Conservation (phyloP, 2,329 filamentous ascomycete species). For the Huntiella decipiens region DNA sequence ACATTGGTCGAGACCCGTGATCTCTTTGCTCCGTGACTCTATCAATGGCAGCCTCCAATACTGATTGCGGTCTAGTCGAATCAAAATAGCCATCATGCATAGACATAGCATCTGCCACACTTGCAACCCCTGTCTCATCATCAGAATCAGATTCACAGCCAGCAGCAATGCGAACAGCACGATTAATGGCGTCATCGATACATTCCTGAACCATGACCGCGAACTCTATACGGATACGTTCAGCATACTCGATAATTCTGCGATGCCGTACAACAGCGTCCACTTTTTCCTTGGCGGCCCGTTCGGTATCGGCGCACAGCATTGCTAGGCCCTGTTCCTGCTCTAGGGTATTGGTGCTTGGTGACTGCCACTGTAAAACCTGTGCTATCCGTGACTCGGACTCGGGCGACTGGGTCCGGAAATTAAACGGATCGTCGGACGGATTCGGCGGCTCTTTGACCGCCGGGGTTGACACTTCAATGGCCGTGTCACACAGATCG, state of each 20-base stretch:
- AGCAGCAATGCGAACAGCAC: constrained; percentile 72
- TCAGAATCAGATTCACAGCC: constrained; percentile 68
- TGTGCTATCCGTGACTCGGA: constrained; percentile 90
- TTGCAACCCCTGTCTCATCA: constrained; percentile 22
- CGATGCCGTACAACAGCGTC: constrained; percentile 84
- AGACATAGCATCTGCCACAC: constrained; percentile 16
- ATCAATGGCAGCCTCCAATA: constrained; percentile 34
- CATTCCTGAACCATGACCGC: constrained; percentile 86
- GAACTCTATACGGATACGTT: constrained; percentile 87
- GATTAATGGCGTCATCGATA: constrained; percentile 76
- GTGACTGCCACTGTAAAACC: constrained; percentile 91
- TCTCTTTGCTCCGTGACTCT: constrained; percentile 24
- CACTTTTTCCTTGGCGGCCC: constrained; percentile 68
- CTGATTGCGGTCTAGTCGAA: constrained; percentile 29
- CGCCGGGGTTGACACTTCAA: constrained; percentile 85
- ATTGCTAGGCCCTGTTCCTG: constrained; percentile 79
- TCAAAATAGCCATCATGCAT: constrained; percentile 34
- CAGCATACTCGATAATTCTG: constrained; percentile 84
- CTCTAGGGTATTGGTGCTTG: constrained; percentile 74
- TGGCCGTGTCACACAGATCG: constrained; percentile 84
- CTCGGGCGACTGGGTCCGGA: constrained; percentile 85
- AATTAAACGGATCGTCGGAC: constrained; percentile 45
- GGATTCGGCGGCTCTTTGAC: constrained; percentile 55
- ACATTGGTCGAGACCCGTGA: constrained; percentile 34
- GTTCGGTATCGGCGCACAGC: constrained; percentile 79